Conservation (phyloP, 371 early-diverging fungal genomes). For the Chytridium lagenaria region DNA sequence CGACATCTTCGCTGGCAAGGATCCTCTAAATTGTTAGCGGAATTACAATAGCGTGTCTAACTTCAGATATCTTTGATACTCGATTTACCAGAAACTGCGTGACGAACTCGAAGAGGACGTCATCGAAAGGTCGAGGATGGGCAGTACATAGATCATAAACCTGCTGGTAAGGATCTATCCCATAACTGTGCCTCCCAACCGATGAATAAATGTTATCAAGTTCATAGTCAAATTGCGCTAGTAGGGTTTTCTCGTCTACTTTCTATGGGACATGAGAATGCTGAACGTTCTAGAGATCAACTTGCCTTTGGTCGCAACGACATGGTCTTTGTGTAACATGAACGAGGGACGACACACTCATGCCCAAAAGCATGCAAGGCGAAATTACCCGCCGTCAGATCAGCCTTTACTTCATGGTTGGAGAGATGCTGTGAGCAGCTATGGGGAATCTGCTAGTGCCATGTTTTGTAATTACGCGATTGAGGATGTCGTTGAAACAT, state of each 20-base stretch:
- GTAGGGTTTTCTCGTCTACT: slow-evolving; percentile 2
- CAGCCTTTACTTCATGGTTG: slow-evolving; percentile 4
- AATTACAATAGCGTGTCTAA: background rate
- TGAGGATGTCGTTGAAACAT: background rate
- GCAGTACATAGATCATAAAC: slow-evolving; percentile 81
- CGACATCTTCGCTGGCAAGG: slow-evolving; percentile 70
- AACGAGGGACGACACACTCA: background rate
- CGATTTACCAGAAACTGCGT: slow-evolving; percentile 32
- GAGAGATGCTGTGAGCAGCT: background rate
- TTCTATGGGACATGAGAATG: background rate
- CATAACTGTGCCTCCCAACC: slow-evolving; percentile 21
- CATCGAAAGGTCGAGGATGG: slow-evolving; percentile 73
- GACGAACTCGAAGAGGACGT: slow-evolving; percentile 71
- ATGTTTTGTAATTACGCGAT: background rate
- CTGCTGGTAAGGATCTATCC: slow-evolving; percentile 75
- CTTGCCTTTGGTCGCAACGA: slow-evolving; percentile 13
- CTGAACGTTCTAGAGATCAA: background rate
- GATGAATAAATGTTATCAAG: slow-evolving; percentile 7
- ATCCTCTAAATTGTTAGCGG: slow-evolving; percentile 40
- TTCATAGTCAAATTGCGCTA: background rate
- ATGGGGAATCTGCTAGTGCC: background rate
- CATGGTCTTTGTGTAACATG: slow-evolving; percentile 5
- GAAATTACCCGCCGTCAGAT: background rate
- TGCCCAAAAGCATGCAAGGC: background rate
- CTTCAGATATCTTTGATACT: slow-evolving; percentile 22